These are phyloP conservation scores for Vicia faba DNA, from an alignment of 306 rosid species.

Conservation along the genomic window DNA sequence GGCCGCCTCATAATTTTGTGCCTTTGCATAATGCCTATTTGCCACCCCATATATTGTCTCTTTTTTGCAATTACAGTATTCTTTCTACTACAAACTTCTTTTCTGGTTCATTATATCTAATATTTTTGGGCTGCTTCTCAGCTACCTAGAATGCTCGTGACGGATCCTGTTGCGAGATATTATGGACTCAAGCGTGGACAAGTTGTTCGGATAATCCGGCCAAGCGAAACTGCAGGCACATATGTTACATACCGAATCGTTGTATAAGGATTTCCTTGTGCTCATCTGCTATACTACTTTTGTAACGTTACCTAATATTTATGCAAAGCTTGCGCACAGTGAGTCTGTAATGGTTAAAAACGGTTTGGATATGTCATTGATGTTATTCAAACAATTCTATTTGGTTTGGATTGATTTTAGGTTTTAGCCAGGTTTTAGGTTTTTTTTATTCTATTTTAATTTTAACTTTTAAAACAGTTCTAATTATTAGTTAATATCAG, in stretches of 20 bases:
- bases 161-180: constrained; percentile 83
- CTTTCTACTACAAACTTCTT: background rate
- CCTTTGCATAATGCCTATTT: too few species aligned
- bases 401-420: too few species aligned
- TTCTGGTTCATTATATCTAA: background rate
- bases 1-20: too few species aligned
- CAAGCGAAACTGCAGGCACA: constrained; percentile 85
- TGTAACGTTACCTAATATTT: background rate
- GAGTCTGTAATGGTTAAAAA: background rate
- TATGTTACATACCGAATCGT: constrained; percentile 80
- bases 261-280: constrained; percentile 39
- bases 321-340: background rate
- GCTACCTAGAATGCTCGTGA: constrained; percentile 83
- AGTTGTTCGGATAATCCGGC: constrained; percentile 77
- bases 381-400: too few species aligned
- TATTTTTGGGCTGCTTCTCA: constrained; percentile 29
- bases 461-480: too few species aligned
- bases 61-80: background rate
- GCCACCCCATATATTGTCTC: background rate
- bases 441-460: too few species aligned
- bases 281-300: background rate
- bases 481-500: too few species aligned
- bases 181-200: constrained; percentile 87
- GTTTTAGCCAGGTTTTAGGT: too few species aligned
- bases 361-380: too few species aligned